Conservation (phyloP, 345 rosid genomes). For the Acer yangbiense region DNA sequence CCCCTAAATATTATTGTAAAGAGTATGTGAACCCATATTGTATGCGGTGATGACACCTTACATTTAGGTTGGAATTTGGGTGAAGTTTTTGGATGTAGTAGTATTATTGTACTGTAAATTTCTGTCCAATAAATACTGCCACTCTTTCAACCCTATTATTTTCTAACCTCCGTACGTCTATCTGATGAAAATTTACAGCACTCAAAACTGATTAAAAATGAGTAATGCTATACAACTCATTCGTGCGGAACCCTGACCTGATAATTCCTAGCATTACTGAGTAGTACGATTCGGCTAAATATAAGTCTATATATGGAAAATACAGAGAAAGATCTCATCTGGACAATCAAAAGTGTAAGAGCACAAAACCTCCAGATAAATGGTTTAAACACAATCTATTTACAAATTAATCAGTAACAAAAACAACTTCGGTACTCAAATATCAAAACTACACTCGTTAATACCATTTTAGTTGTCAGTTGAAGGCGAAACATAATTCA, state of each 20-base stretch:
- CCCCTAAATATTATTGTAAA: no score
- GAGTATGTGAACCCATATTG: no score
- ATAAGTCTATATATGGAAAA: neutral
- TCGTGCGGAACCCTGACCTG: no score
- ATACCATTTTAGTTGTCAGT: conserved; percentile 21
- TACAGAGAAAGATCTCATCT: neutral
- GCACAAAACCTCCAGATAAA: conserved; percentile 3
- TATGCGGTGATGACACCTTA: no score
- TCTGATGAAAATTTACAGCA: neutral
- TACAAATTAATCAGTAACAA: conserved; percentile 13
- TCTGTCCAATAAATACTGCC: neutral
- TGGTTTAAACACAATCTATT: conserved; percentile 11
- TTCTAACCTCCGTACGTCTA: neutral
- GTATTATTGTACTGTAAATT: no score
- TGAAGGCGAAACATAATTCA: conserved; percentile 28
- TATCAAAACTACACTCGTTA: conserved; percentile 21
- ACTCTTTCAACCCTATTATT: neutral
- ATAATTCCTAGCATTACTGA: no score
- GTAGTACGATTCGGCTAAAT: no score
- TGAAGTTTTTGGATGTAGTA: no score
- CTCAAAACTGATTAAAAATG: no score
- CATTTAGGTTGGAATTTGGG: no score
- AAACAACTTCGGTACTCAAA: neutral
- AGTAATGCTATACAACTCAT: no score
- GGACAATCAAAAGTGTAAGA: neutral